phyloP scores from a whole-genome alignment of 345 rosid genomes.

The Mangifera indica region DNA sequence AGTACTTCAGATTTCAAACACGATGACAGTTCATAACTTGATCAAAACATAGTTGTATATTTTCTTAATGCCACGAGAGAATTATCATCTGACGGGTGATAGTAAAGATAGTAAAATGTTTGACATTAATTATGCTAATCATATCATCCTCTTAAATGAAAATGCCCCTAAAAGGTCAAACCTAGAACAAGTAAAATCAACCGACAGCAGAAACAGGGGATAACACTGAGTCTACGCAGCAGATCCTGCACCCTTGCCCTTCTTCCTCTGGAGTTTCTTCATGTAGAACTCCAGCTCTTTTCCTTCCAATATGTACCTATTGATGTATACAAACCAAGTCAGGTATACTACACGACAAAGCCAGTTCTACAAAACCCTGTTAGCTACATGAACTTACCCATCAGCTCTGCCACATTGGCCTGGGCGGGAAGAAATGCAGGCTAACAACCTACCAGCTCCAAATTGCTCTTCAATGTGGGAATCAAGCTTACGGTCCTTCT shows the following conservation, averaged over 20 bases:
- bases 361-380: neutral
- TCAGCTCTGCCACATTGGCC: constrained; percentile 63
- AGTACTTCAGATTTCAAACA: too few species aligned
- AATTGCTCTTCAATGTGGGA: constrained; percentile 56
- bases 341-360: neutral
- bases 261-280: constrained; percentile 43
- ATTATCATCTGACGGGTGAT: neutral
- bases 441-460: constrained; percentile 49
- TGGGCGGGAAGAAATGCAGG: constrained; percentile 55
- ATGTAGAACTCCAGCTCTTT: constrained; percentile 38
- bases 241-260: constrained; percentile 42
- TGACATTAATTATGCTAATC: neutral
- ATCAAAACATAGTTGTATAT: too few species aligned
- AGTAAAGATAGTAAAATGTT: neutral
- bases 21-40: too few species aligned
- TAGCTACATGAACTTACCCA: constrained; percentile 31
- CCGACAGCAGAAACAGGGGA: neutral
- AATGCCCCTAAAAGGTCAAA: neutral
- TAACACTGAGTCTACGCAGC: constrained; percentile 16
- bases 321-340: neutral
- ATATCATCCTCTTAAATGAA: neutral
- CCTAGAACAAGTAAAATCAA: constrained; percentile 7
- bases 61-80: too few species aligned
- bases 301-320: constrained; percentile 36
- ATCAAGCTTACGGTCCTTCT: constrained; percentile 43